Base-by-base conservation (phyloP, 129 eudicot species). In the Chrysanthemum seticuspe region DNA sequence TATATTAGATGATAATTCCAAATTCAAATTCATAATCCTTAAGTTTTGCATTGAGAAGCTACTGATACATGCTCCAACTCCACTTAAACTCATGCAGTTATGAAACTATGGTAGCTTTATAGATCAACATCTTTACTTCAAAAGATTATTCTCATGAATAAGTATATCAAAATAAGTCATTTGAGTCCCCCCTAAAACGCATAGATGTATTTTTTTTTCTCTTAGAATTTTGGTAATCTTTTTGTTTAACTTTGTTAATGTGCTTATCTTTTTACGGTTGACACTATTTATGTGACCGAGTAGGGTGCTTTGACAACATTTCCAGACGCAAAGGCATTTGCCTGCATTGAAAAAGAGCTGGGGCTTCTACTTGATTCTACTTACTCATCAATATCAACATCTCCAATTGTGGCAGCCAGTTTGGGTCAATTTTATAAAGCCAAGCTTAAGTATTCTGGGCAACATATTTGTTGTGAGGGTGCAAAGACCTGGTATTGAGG, bases 341-440 rank as follows among this genome's bases (percentile, higher is more conserved):
- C 89, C 4, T 90, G 97, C 82, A 86, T 93, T 61, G 98, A 93
- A 85, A 87, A 60, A 80, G 98, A 93, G 76, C 78, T 93, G 70
- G 97, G 92, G 68, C 66, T 82, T 57, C 77, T 92, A 47, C 97
- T 93, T 50, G 98, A 93, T 53, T 83, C 90, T 10, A 78, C 89
- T 10, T 93, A 82, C 74, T 87, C 98, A 12, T 86, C 86, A 27
- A 93, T 93, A 59, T 90, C 98, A 76, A 74, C 88, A 81, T 84
- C 92, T 23, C 98, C 97, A 6, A 89, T 90, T 81, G 97, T 97
- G 63, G 98, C 97, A 59, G 97, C 98, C 53, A 90, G 98, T 89
- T 78, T 93, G 54, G 98, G 98, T 49, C 97, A 93, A 82, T 97
- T 93, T 75, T 93, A 93, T 72, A 90, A 93, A 85, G 98, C 98